phyloP scores from a whole-genome alignment of 2,329 filamentous ascomycete species.

The Cladosporium colombiae region DNA sequence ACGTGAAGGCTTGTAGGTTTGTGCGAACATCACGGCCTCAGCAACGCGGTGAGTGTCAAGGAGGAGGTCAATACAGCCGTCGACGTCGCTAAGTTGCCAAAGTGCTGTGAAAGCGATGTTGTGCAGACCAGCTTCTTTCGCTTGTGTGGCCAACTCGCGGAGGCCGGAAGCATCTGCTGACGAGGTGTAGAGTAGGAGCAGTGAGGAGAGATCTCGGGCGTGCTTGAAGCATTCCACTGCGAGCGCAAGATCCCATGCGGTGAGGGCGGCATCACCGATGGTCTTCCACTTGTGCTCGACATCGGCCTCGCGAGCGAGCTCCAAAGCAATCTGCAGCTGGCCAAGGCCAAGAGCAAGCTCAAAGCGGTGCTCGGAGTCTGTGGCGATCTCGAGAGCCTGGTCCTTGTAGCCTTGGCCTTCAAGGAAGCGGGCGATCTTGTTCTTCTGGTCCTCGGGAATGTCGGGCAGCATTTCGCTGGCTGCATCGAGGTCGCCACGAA shows the following conservation, averaged over 20 bases:
- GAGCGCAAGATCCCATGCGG: conserved; percentile 81
- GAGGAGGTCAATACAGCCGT: conserved; percentile 78
- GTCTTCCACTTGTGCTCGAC: conserved; percentile 98
- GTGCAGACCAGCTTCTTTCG: conserved; percentile 74
- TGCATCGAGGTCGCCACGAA: conserved; percentile 89
- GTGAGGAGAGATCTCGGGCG: conserved; percentile 84
- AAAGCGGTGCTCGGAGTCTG: conserved; percentile 94
- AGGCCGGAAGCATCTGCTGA: conserved; percentile 78
- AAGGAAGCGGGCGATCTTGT: conserved; percentile 96
- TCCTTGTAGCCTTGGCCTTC: conserved; percentile 98
- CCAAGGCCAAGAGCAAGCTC: conserved; percentile 83
- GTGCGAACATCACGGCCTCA: conserved; percentile 87
- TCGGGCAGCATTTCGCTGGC: conserved; percentile 81
- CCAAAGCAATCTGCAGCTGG: conserved; percentile 80
- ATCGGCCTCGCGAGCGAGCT: conserved; percentile 79
- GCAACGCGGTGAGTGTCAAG: conserved; percentile 75
- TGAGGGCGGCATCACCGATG: conserved; percentile 86
- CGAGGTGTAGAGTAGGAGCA: conserved; percentile 85
- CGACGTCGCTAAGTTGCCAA: conserved; percentile 83
- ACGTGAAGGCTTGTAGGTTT: conserved; percentile 89
- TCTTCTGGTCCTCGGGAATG: conserved; percentile 89
- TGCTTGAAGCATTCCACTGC: conserved; percentile 92
- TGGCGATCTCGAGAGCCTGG: conserved; percentile 88
- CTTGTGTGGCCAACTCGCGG: conserved; percentile 69
- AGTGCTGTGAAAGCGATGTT: conserved; percentile 91